Evolutionary conservation across 306 rosid genomes (phyloP), one percentile per base, ranked within the genome.

Genomic region (Spatholobus suberectus): DNA sequence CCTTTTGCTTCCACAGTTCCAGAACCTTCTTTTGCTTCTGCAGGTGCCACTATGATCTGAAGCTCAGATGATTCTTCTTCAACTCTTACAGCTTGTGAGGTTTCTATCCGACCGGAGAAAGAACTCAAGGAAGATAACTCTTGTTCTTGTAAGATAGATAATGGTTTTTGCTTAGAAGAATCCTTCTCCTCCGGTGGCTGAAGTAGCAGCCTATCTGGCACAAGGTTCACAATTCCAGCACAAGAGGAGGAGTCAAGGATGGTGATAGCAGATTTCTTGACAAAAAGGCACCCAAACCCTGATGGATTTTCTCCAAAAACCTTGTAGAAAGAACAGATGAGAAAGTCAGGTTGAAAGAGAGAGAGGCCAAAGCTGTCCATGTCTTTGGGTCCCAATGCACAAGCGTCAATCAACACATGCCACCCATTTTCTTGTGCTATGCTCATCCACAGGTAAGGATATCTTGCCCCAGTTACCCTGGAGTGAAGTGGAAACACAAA

Each of bases 341-440:
- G 94, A 77, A 96, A 96, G 46, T 93, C 99, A 0, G 99, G 99
- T 49, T 84, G 86, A 76, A 92, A 85, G 54, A 96, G 90, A 37
- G 97, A 96, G 73, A 96, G 92, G 70, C 91, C 99, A 55, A 96
- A 88, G 87, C 99, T 90, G 24, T 93, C 96, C 99, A 89, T 93
- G 76, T 96, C 98, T 80, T 93, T 93, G 0, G 99, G 97, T 40
- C 98, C 99, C 51, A 96, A 61, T 68, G 96, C 97, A 88, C 98
- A 96, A 70, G 97, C 98, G 76, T 93, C 99, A 13, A 96, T 86
- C 84, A 93, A 75, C 43, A 92, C 89, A 82, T 96, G 96, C 98
- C 99, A 96, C 37, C 93, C 92, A 75, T 96, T 92, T 46, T 96
- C 99, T 81, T 93, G 98, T 6, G 99, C 99, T 68, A 88, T 79